Base-by-base conservation (phyloP, 2,329 filamentous ascomycete species). In the Hirsutella rhossiliensis region DNA sequence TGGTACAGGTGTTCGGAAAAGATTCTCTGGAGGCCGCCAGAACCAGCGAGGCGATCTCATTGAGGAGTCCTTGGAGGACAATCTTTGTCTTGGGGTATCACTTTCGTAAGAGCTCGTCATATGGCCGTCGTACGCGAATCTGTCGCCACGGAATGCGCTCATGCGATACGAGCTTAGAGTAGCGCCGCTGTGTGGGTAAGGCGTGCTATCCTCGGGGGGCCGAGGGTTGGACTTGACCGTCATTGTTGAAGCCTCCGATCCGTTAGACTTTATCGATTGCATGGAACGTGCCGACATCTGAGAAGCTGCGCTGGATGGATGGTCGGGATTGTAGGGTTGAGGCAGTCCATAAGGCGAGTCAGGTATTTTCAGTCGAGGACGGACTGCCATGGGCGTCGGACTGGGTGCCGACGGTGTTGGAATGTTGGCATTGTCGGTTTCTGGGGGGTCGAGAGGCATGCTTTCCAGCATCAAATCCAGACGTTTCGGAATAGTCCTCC, bases 351-450 rank as follows among this genome's bases (percentile, higher is more conserved):
- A 30, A 8, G 29, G 13, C 29, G 29, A 30, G 8, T 30, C 29
- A 13, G 29, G 29, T 8, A 30, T 30, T 30, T 30, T 7, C 29
- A 30, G 29, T 13, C 29, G 29, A 30, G 29, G 29, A 1, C 62
- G 53, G 15, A 57, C 5, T 0, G 56, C 45, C 19, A 52, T 37
- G 0, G 62, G 59, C 0, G 61, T 63, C 4, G 62, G 59, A 15
- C 59, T 63, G 0, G 62, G 60, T 1, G 56, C 60, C 0, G 61
- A 61, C 0, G 63, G 62, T 0, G 61, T 63, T 0, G 54, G 54
- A 4, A 64, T 39, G 1, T 46, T 41, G 18, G 46, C 13, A 11
- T n/a, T 47, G 0, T 46, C 40, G 29, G 29, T 30, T 30, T 30
- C 29, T 13, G 29, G 29, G 8, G 29, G 13, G 7, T 30, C 13